Percentiles rank a stretch among this genome's conserved stretches.
phyloP scores from a whole-genome alignment of 805 yeast species.

The Maudiozyma pseudohumilis region DNA sequence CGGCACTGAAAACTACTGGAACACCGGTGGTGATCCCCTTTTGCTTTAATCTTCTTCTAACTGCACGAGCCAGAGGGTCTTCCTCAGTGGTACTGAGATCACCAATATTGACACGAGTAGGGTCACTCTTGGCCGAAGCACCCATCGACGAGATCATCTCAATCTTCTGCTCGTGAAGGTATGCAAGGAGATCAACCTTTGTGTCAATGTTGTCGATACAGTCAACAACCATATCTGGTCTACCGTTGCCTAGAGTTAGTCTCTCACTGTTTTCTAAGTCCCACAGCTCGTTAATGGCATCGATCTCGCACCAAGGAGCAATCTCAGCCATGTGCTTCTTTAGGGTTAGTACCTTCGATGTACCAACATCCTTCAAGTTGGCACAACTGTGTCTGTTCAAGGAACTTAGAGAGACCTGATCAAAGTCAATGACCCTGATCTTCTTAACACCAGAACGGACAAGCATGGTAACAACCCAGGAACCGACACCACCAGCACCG shows the following conservation, averaged over 20 bases:
- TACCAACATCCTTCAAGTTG: constrained; percentile 82
- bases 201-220: constrained; percentile 96
- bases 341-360: constrained; percentile 76
- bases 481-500: constrained; percentile 98
- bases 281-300: constrained; percentile 72
- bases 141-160: constrained; percentile 90
- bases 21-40: constrained; percentile 68
- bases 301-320: constrained; percentile 92
- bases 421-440: constrained; percentile 81
- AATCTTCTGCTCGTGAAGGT: constrained; percentile 49
- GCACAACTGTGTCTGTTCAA: constrained; percentile 94
- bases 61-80: constrained; percentile 84
- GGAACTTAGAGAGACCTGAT: constrained; percentile 88
- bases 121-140: constrained; percentile 94
- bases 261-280: constrained; percentile 53
- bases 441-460: constrained; percentile 82
- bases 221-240: constrained; percentile 77
- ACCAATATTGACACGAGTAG: constrained; percentile 79
- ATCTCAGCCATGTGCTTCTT: constrained; percentile 55
- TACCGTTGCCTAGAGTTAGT: constrained; percentile 38
- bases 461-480: constrained; percentile 88
- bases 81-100: constrained; percentile 88
- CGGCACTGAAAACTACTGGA: constrained; percentile 85
- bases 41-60: constrained; percentile 72
- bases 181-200: constrained; percentile 81